Evolutionary conservation across 768 basidiomycete genomes (phyloP).

Genomic region (Artomyces pyxidatus): DNA sequence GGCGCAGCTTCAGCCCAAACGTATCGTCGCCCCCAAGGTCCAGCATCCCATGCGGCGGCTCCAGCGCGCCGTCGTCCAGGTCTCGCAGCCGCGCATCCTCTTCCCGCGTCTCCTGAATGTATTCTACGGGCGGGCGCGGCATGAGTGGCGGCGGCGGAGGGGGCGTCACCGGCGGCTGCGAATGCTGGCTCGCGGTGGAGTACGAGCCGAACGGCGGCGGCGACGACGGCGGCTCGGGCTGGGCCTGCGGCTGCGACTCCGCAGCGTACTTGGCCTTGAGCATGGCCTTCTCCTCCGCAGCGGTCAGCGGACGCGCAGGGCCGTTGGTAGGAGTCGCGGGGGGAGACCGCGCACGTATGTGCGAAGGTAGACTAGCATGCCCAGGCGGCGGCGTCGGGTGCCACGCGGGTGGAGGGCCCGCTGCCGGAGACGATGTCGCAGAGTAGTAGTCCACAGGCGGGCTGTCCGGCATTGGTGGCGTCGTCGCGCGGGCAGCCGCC

Average conservation of each 20-base stretch:
- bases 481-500: conserved; percentile 27
- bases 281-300: conserved; percentile 74
- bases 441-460: conserved; percentile 9
- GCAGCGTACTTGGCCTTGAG: conserved; percentile 56
- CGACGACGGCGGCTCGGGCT: conserved; percentile 13
- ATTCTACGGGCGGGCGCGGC: conserved; percentile 71
- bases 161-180: conserved; percentile 13
- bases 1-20: conserved; percentile 16
- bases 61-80: conserved; percentile 10
- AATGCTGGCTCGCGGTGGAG: conserved; percentile 16
- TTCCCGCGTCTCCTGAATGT: conserved; percentile 75
- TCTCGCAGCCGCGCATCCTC: conserved; percentile 55
- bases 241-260: conserved; percentile 30
- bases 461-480: conserved; percentile 2
- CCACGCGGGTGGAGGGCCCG: conserved; percentile 22
- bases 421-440: conserved; percentile 18
- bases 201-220: conserved; percentile 4
- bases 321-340: conserved; percentile 24
- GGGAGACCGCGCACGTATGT: conserved; percentile 23
- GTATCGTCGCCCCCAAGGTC: conserved; percentile 10
- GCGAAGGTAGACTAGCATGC: conserved; percentile 16
- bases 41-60: neutral
- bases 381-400: conserved; percentile 17
- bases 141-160: conserved; percentile 59
- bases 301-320: conserved; percentile 37